phyloP scores from a whole-genome alignment of 2,329 filamentous ascomycete species.

The Pestalotiopsis sp. region DNA sequence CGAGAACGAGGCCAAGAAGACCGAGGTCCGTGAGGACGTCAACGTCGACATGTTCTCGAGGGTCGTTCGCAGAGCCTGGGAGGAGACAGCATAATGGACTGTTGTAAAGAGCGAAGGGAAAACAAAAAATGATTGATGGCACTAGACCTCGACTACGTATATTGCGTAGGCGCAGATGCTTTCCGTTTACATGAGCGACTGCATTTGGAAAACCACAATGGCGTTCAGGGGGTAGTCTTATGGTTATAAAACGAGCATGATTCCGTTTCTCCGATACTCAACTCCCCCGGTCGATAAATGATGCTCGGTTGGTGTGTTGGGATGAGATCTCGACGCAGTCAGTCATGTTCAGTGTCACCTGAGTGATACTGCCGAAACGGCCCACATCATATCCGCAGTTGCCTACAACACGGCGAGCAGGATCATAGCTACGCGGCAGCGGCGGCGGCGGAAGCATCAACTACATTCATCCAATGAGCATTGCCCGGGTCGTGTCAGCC shows the following conservation, averaged over 20 bases:
- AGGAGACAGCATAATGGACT: constrained; percentile 67
- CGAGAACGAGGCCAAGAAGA: constrained; percentile 96
- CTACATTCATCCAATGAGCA: neutral
- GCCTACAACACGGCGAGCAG: neutral
- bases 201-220: constrained; percentile 10
- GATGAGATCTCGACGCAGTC: neutral
- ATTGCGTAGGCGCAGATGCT: neutral
- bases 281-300: neutral
- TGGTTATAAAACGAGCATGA: constrained; percentile 5
- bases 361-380: neutral
- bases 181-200: neutral
- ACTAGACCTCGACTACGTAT: constrained; percentile 3
- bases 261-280: neutral
- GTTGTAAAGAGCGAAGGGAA: neutral
- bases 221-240: constrained; percentile 6
- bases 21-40: constrained; percentile 93
- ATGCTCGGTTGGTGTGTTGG: neutral
- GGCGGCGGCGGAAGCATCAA: neutral
- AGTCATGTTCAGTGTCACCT: neutral
- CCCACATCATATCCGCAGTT: neutral
- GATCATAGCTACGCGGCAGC: neutral
- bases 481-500: neutral
- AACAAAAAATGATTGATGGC: neutral
- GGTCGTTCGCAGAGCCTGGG: constrained; percentile 82
- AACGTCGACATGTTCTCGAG: constrained; percentile 84